Evolutionary conservation across 192 early-diverging fungal genomes (phyloP).

Genomic region (Funneliformis mosseae): DNA sequence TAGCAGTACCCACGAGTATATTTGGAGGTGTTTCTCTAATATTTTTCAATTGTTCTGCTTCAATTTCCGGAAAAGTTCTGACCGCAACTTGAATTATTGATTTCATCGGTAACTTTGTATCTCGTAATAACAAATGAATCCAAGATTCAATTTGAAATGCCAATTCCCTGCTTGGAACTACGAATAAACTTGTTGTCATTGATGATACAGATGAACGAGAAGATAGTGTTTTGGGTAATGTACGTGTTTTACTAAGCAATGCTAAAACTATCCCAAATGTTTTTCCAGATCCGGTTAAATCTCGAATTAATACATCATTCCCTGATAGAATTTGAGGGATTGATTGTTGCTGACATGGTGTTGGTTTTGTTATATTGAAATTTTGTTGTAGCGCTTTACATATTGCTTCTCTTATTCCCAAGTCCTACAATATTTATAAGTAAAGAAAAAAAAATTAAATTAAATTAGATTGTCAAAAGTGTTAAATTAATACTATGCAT

Average conservation of each 20-base stretch:
- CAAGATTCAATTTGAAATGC: conserved; percentile 52
- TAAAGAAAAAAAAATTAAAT: background rate
- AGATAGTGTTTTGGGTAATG: background rate
- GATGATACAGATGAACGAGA: background rate
- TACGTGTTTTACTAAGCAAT: conserved; percentile 42
- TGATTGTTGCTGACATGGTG: conserved; percentile 45
- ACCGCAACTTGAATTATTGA: conserved; percentile 37
- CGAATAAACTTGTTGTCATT: conserved; percentile 44
- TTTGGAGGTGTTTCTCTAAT: conserved; percentile 37
- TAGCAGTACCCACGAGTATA: conserved; percentile 48
- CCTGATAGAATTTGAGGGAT: conserved; percentile 48
- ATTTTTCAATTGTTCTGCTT: conserved; percentile 32
- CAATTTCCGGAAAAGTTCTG: background rate
- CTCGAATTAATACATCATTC: conserved; percentile 52
- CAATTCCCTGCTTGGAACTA: conserved; percentile 58
- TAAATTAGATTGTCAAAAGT: background rate
- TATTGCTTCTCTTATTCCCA: conserved; percentile 22
- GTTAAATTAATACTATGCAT: background rate
- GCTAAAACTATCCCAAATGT: conserved; percentile 55
- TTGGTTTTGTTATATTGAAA: conserved; percentile 44
- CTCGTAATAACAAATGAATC: conserved; percentile 42
- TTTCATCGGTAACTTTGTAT: conserved; percentile 23
- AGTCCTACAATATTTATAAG: background rate
- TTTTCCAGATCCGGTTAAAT: conserved; percentile 59
- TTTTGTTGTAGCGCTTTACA: conserved; percentile 32